Conservation (phyloP, 2,329 filamentous ascomycete genomes). For the Colletotrichum tabaci region DNA sequence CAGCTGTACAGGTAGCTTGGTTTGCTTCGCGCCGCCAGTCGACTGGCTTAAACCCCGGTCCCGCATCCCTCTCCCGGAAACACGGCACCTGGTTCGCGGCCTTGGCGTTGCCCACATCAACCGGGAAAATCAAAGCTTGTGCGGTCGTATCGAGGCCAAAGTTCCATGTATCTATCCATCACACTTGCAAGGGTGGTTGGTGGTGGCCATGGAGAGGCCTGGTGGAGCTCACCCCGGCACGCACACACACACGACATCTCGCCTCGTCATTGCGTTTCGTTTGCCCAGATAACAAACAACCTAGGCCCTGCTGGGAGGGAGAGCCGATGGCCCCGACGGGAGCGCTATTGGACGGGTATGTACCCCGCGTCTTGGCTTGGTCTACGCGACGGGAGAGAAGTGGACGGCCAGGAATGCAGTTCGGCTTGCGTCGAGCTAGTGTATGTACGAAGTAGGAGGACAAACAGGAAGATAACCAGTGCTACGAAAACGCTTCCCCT, state of each 20-base stretch:
- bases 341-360: constrained; percentile 43
- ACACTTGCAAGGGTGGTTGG: constrained; percentile 3
- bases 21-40: too few relatives aligned
- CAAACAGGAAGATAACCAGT: not conserved
- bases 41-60: constrained; percentile 20
- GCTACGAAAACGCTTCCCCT: constrained; percentile 5
- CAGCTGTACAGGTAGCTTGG: not conserved
- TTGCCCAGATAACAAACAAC: constrained; percentile 4
- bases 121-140: constrained; percentile 40
- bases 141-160: constrained; percentile 33
- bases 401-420: constrained; percentile 6
- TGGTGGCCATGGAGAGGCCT: not conserved
- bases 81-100: constrained; percentile 36
- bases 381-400: constrained; percentile 12
- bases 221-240: constrained; percentile 2
- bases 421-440: constrained; percentile 26
- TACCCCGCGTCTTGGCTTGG: constrained; percentile 39
- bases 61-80: constrained; percentile 6
- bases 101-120: constrained; percentile 30
- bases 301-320: constrained; percentile 10
- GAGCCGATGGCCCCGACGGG: constrained; percentile 24
- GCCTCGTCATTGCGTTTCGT: constrained; percentile 31
- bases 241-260: constrained; percentile 22
- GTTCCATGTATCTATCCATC: too few relatives aligned
- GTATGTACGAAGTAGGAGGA: constrained; percentile 2